A percentile compares a stretch with the other conserved stretches of the same genome.
These are phyloP conservation scores for Blastobotrys robertii DNA, from an alignment of 805 yeast genomes.

Conservation along the genomic window DNA sequence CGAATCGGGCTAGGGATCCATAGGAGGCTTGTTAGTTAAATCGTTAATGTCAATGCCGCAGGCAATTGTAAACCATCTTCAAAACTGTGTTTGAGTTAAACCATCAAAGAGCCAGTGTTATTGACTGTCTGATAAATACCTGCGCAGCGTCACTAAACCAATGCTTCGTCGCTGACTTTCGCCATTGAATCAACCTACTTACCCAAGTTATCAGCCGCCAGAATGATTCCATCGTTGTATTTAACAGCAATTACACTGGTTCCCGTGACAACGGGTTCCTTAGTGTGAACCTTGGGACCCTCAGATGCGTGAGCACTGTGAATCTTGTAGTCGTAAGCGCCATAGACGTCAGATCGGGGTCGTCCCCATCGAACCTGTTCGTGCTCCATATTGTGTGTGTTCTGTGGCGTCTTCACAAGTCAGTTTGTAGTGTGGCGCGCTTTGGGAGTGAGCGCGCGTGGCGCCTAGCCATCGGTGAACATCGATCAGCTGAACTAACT, in stretches of 20 bases:
- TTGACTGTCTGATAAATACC: no score
- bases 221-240: slow-evolving; percentile 78
- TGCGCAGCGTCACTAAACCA: no score
- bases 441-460: no score
- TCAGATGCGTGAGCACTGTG: slow-evolving; percentile 37
- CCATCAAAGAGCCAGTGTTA: background rate
- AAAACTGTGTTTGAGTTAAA: background rate
- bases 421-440: no score
- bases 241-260: slow-evolving; percentile 90
- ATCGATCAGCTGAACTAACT: no score
- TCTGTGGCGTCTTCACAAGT: background rate
- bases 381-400: slow-evolving; percentile 65
- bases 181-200: slow-evolving; percentile 6
- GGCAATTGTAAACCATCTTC: background rate
- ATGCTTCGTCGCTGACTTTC: no score
- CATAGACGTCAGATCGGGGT: slow-evolving; percentile 76
- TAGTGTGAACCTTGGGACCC: slow-evolving; percentile 77
- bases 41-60: background rate
- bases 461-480: no score
- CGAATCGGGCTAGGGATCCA: slow-evolving; percentile 85
- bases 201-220: slow-evolving; percentile 92
- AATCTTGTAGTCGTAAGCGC: slow-evolving; percentile 49
- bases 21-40: slow-evolving; percentile 43
- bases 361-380: slow-evolving; percentile 94
- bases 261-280: slow-evolving; percentile 92